Evolutionary conservation across 1,284 basidiomycete species (phyloP).

Genomic region (Termitomyces sp.): DNA sequence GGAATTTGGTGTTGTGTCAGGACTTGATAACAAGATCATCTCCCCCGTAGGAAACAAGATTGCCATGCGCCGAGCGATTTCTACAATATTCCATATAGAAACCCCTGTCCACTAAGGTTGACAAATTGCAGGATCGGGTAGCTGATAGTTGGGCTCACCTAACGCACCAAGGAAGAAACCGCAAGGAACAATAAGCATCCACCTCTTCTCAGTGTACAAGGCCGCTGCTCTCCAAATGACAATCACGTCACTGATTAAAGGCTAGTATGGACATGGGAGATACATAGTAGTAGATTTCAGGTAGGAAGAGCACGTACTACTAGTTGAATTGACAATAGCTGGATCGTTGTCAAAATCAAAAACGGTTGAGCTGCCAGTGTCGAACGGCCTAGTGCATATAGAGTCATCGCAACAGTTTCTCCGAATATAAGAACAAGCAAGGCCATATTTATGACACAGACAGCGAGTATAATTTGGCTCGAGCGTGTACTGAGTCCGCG

Average conservation of each 20-base stretch:
- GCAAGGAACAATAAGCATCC: not conserved
- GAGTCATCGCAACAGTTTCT: not conserved
- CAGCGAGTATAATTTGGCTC: not conserved
- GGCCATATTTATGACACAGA: not conserved
- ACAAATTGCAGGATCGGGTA: not conserved
- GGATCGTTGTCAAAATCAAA: not conserved
- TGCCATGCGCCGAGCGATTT: not conserved
- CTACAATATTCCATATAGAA: not conserved
- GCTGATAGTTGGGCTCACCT: not conserved
- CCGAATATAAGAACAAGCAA: not conserved
- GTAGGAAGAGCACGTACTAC: not conserved
- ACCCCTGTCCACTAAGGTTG: not conserved
- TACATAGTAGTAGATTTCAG: not conserved
- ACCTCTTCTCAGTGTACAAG: not conserved
- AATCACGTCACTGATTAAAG: not conserved
- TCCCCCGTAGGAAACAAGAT: fast-evolving
- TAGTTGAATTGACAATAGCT: not conserved
- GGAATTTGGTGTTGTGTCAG: not conserved
- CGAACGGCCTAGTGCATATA: not conserved
- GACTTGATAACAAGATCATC: no score
- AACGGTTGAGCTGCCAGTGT: no score
- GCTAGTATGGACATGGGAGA: not conserved
- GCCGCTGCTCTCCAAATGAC: conserved; percentile 1
- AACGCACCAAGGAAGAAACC: not conserved
- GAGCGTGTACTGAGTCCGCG: not conserved